Conservation (phyloP, 495 filamentous ascomycete genomes). For the Penicillium angulare region DNA sequence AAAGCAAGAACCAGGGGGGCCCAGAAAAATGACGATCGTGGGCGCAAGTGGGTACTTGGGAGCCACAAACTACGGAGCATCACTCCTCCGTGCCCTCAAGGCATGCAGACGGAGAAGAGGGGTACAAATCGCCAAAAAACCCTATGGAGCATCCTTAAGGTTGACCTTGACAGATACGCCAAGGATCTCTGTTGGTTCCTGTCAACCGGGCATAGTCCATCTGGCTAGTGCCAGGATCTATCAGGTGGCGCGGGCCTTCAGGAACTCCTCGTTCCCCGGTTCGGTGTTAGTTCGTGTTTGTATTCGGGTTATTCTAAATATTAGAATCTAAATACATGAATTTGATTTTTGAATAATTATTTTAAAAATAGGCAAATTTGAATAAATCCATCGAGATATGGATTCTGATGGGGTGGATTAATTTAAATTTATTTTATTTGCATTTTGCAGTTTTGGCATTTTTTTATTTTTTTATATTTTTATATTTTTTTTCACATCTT, state of each 20-base stretch:
- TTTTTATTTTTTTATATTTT: conserved; percentile 10
- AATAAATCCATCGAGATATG: too few relatives aligned
- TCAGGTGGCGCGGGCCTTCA: conserved; percentile 25
- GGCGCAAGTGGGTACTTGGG: conserved; percentile 29
- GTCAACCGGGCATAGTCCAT: conserved; percentile 23
- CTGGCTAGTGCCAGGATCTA: conserved; percentile 20
- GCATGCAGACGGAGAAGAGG: conserved; percentile 28
- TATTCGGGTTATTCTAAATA: too few relatives aligned
- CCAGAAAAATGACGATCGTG: conserved; percentile 46
- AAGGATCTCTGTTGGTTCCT: conserved; percentile 31
- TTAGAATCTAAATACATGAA: too few relatives aligned
- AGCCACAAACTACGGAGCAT: conserved; percentile 34
- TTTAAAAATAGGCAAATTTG: too few relatives aligned
- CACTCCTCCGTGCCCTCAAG: conserved; percentile 17
- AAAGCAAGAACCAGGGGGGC: conserved; percentile 37
- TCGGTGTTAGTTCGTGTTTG: conserved; percentile 9
- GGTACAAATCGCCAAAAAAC: conserved; percentile 18
- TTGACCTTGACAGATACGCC: conserved; percentile 39
- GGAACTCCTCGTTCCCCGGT: conserved; percentile 15
- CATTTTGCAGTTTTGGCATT: too few relatives aligned
- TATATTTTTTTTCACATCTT: neutral
- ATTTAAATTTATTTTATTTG: too few relatives aligned
- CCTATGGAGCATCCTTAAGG: conserved; percentile 29
- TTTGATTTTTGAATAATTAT: conserved; percentile 2
- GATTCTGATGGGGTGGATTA: too few relatives aligned